These are phyloP conservation scores for Biscogniauxia sp. DNA, from an alignment of 2,329 filamentous ascomycete genomes.

Conservation along the genomic window DNA sequence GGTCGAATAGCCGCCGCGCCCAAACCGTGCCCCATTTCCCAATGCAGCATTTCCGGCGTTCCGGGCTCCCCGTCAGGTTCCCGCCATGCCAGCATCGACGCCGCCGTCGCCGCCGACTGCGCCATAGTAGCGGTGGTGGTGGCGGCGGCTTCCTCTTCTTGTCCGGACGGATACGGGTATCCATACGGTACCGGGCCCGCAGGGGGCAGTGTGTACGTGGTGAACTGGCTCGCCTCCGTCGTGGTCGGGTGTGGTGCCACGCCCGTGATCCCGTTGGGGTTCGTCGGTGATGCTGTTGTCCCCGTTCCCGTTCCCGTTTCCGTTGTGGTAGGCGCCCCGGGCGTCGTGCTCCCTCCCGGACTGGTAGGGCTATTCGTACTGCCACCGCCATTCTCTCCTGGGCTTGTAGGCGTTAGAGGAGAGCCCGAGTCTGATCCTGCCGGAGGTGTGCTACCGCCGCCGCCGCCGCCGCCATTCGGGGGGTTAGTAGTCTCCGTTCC, in stretches of 20 bases:
- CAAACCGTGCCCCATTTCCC: conserved; percentile 6
- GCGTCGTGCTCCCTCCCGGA: not conserved
- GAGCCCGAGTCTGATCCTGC: conserved; percentile 7
- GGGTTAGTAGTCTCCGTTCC: not conserved
- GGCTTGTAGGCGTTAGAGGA: conserved; percentile 1
- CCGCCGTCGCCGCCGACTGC: conserved; percentile 18
- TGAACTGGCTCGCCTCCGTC: conserved; percentile 5
- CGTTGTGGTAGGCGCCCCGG: not conserved
- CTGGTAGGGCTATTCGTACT: no score
- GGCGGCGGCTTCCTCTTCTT: no score
- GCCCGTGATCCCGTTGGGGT: not conserved
- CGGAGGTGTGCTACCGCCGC: not conserved
- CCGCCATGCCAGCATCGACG: conserved; percentile 24
- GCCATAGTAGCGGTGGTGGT: no score
- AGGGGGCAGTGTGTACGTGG: conserved; percentile 22
- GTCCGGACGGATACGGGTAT: conserved; percentile 10
- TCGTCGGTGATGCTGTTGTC: not conserved
- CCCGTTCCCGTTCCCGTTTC: not conserved
- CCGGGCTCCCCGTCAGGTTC: conserved; percentile 18
- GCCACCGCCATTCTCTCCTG: not conserved
- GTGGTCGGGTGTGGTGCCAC: conserved; percentile 1
- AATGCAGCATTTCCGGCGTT: conserved; percentile 15
- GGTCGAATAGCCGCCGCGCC: no score
- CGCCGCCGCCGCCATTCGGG: not conserved
- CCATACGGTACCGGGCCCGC: conserved; percentile 28